Evolutionary conservation across 2,329 filamentous ascomycete species (phyloP), one percentile per base, ranked within the genome.

Genomic region (Trichoderma asperellum): DNA sequence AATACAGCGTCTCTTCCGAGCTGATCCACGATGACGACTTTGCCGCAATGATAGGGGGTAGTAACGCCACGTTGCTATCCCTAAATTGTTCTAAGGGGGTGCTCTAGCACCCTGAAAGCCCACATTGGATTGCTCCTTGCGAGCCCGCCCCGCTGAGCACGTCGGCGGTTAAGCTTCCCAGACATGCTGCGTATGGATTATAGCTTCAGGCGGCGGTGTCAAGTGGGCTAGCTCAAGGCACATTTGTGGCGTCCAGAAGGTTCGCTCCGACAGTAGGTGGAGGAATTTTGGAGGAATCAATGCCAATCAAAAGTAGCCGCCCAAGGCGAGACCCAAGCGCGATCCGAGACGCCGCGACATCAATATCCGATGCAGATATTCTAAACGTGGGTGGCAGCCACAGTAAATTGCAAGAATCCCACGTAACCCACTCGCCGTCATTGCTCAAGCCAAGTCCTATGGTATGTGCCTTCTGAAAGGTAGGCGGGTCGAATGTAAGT

Each of bases 21-120:
- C 64, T 58, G 40, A 60, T 68, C 56, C 32, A 53, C 14, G 64
- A 68, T 68, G 64, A 68, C 64, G 64, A 52, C 27, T 53, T 59
- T 68, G 64, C 56, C 64, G 56, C 8, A 60, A 12, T 32, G 16
- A 40, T 53, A 16, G 32, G 55, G 63, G 64, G 64, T 55, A 10
- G 34, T 4, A 40, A 47, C 43, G 64, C 64, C 56, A 68, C 43
- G 43, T 60, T 53, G 64, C 64, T 68, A 43, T 37, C 56, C 55
- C 56, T 14, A 53, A 60, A 52, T 6, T 21, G 64, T 68, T 24
- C n/a, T 55, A 55, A 43, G 59, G 43, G 29, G 49, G 29, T 24
- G 4, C 61, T 32, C 16, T 34, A 47, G 4, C 18, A 43, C 18
- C 11, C 62, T 56, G 14, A 16, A n/a, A 55, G 32, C 16, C 64